Percentiles rank a stretch among this genome's conserved stretches.
Evolutionary conservation across 139 green algal species (phyloP).

Genomic region (Coelastrella sp.): DNA sequence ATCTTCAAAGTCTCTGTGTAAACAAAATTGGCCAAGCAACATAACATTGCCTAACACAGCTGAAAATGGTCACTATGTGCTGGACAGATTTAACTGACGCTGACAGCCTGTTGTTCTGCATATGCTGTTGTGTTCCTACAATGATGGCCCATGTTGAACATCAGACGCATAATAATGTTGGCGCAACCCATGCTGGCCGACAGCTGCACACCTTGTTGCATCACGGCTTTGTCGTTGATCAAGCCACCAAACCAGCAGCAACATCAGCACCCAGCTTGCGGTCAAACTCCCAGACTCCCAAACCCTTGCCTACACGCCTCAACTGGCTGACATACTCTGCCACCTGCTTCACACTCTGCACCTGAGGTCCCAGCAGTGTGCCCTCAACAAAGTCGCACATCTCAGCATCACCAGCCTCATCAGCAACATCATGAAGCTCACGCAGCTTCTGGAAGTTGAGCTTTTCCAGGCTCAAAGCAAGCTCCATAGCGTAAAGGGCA

Average conservation of each 20-base stretch:
- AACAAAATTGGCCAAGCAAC: no score
- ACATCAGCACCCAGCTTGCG: constrained; percentile 46
- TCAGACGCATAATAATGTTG: no score
- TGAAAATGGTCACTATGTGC: no score
- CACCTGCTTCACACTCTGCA: constrained; percentile 86
- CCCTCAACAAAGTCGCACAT: constrained; percentile 93
- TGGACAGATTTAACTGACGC: no score
- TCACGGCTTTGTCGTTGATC: no score
- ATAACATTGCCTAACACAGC: no score
- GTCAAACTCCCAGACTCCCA: constrained; percentile 93
- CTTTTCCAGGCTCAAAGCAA: constrained; percentile 95
- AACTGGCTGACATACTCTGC: constrained; percentile 91
- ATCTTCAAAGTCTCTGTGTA: no score
- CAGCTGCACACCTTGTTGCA: no score
- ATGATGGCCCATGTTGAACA: no score
- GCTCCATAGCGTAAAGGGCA: constrained; percentile 96
- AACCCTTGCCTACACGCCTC: constrained; percentile 89
- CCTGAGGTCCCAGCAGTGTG: constrained; percentile 83
- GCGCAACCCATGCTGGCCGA: no score
- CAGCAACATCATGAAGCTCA: constrained; percentile 78
- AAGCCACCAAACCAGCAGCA: constrained; percentile 20
- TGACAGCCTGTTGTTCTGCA: no score
- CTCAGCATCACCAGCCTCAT: constrained; percentile 80
- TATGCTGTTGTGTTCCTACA: no score
- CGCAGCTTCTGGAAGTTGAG: constrained; percentile 94